A percentile compares a stretch with the other conserved stretches of the same genome.
phyloP scores from a whole-genome alignment of 2,329 filamentous ascomycete genomes.

The Dactylellina drechsleri region DNA sequence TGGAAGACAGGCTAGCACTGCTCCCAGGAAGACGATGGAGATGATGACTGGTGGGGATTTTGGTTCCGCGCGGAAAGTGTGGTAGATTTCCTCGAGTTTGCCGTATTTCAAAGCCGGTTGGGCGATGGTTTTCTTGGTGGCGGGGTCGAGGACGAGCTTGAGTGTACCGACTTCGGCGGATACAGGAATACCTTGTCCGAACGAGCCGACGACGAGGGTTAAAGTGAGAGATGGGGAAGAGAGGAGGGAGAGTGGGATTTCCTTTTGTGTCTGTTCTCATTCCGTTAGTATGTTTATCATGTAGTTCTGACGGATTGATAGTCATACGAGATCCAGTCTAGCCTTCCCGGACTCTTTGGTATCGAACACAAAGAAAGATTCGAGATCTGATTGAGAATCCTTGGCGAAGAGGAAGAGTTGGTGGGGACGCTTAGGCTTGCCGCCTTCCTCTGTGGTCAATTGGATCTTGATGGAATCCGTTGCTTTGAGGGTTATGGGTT shows the following conservation, averaged over 20 bases:
- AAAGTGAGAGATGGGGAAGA: constrained; percentile 76
- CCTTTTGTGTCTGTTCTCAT: constrained; percentile 77
- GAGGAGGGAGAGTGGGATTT: constrained; percentile 85
- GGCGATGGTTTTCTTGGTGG: constrained; percentile 66
- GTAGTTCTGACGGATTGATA: neutral
- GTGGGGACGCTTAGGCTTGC: constrained; percentile 83
- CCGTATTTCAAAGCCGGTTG: constrained; percentile 77
- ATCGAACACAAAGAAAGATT: constrained; percentile 84
- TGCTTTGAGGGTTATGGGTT: constrained; percentile 72
- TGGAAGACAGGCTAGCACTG: constrained; percentile 78
- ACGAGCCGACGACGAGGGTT: constrained; percentile 85
- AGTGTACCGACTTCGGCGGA: constrained; percentile 72
- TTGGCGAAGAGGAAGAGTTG: constrained; percentile 89
- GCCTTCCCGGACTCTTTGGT: constrained; percentile 86
- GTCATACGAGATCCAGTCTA: constrained; percentile 78
- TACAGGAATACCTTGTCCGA: constrained; percentile 76
- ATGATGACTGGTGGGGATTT: constrained; percentile 82
- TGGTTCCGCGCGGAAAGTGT: constrained; percentile 84
- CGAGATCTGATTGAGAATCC: constrained; percentile 78
- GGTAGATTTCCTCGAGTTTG: constrained; percentile 84
- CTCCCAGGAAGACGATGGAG: constrained; percentile 78
- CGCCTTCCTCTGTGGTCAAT: constrained; percentile 81
- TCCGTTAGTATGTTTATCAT: no score
- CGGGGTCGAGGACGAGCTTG: constrained; percentile 70
- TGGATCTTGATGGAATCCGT: constrained; percentile 81